Evolutionary conservation across 306 rosid species (phyloP), one percentile per base, ranked within the genome.

Genomic region (Quercus robur): DNA sequence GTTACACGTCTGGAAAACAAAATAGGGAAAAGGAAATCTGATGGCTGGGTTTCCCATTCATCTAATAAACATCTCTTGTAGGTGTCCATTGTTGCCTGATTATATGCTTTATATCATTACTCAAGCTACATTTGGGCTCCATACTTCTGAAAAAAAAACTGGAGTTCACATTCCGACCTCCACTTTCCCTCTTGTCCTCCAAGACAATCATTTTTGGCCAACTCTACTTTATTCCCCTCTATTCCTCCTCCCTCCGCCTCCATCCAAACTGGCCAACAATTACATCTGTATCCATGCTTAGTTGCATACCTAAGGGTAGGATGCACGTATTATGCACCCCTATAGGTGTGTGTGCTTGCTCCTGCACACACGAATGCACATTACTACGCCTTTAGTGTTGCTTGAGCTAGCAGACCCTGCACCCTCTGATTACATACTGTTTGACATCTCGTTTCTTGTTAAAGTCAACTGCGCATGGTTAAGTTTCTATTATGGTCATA

Each of bases 81-180:
- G 89, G 88, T 80, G 85, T 87, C 54, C 86, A 85, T 77, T 82
- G 80, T 81, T 88, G 87, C 89, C 84, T 84, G 74, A 28, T 82
- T 83, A 80, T 84, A 63, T 73, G 18, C 28, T 20, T 41, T 67
- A 5, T 38, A 20, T 88, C 80, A 71, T 86, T 86, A 81, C 55
- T 73, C 75, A 90, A 83, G 90, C 92, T 86, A 86, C 92, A 84
- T 84, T 88, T 83, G 84, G 87, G 79, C 78, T 69, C 74, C 56
- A 81, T 83, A 84, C 28, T 1, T 26, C 2, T 2, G 28, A 26
- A 14, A 63, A 63, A 28, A 21, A 58, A 3, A 28, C 3, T 14
- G n/a, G 70, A 3, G 4, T 28, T 9, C 20, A 30, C 19, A 63
- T 63, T 35, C 5, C 2, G 6, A 28, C 5, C 14, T 26, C 15